Conservation (phyloP, 306 rosid genomes). For the Notholithocarpus densiflorus region DNA sequence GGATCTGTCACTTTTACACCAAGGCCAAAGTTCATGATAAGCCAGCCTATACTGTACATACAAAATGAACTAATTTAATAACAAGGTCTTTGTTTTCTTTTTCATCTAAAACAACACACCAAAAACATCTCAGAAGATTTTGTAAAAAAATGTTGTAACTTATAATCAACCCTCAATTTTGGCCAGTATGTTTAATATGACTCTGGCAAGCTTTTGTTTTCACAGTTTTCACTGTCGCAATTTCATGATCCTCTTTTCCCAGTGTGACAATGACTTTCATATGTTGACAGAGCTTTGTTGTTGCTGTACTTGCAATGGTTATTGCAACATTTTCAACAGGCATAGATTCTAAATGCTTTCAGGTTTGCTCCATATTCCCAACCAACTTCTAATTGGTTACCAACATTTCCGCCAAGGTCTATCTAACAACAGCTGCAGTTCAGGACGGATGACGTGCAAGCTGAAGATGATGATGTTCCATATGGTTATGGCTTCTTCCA, state of each 20-base stretch:
- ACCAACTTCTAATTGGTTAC: constrained; percentile 10
- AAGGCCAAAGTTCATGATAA: neutral
- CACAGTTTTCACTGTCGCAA: constrained; percentile 10
- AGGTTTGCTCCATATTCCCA: constrained; percentile 53
- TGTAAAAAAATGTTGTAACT: neutral
- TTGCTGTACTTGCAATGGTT: constrained; percentile 79
- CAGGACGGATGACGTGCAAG: constrained; percentile 51
- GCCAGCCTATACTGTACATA: neutral
- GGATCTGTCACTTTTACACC: neutral
- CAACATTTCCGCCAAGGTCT: constrained; percentile 19
- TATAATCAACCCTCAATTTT: neutral
- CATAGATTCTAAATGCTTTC: constrained; percentile 88
- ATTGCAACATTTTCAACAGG: constrained; percentile 94
- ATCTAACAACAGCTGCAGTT: constrained; percentile 50
- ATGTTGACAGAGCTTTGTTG: constrained; percentile 75
- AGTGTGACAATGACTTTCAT: constrained; percentile 21
- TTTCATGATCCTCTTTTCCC: constrained; percentile 15
- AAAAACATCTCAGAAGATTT: neutral
- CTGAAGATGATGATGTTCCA: constrained; percentile 86
- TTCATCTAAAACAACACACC: neutral
- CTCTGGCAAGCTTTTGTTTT: constrained; percentile 5
- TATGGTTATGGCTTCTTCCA: constrained; percentile 99
- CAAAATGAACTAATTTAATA: neutral
- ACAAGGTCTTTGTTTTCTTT: neutral
- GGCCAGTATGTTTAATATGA: neutral